phyloP scores from a whole-genome alignment of 495 filamentous ascomycete genomes.

The Neurospora africana region DNA sequence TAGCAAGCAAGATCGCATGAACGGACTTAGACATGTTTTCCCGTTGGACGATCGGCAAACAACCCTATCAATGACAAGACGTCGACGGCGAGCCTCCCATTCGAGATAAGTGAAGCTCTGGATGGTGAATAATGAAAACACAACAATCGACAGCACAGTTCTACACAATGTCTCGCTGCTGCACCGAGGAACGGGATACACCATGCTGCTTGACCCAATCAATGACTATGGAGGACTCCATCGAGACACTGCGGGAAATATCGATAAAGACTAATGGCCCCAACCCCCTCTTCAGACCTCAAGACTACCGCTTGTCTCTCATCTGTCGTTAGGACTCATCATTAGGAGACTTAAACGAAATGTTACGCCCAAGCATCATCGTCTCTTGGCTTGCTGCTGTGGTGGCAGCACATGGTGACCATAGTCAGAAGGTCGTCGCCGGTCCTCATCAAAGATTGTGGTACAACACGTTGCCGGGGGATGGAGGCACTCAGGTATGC shows the following conservation, averaged over 20 bases:
- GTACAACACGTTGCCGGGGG: constrained; percentile 46
- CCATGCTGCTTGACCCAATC: not conserved
- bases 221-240: not conserved
- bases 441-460: constrained; percentile 42
- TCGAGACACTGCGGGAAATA: not conserved
- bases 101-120: not conserved
- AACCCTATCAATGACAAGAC: not conserved
- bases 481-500: constrained; percentile 46
- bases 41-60: not conserved
- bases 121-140: not conserved
- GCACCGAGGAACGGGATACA: not conserved
- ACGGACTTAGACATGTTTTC: not conserved
- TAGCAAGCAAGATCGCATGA: not conserved
- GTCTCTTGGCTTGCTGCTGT: constrained; percentile 15
- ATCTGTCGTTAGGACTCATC: not conserved
- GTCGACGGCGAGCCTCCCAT: not conserved
- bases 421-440: constrained; percentile 29
- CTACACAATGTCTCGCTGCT: not conserved
- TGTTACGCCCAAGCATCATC: constrained; percentile 15
- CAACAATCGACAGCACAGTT: not conserved
- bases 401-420: constrained; percentile 23
- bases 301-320: not conserved
- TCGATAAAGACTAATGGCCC: not conserved
- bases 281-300: not conserved
- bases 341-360: constrained; percentile 1